Base-by-base conservation (phyloP, 805 yeast genomes). In the Candida alai region DNA sequence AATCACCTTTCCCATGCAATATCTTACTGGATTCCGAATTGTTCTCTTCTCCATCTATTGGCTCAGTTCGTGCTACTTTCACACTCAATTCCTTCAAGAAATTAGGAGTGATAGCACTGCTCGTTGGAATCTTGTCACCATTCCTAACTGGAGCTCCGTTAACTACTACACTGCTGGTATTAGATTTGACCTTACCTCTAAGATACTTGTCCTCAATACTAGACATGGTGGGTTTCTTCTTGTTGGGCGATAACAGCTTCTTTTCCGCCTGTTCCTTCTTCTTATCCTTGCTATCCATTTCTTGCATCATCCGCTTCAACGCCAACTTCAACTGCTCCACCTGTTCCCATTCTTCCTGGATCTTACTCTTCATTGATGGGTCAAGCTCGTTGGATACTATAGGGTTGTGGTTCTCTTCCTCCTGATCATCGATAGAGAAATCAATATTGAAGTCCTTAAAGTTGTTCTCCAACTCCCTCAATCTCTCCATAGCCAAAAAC, bases 401-500 rank as follows among this genome's bases (percentile, higher is more conserved):
- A 40, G 39, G 36, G 12, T 34, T 30, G 16, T 44, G 42, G n/a
- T 44, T 45, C 12, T 42, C 44, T 8, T 45, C 54, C n/a, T 29
- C 24, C 24, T 3, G 24, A 5, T 42, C 44, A 6, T 42, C 43
- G 16, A 49, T 36, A 24, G 43, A 48, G 42, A 78, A 77, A 41
- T 74, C 77, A 33, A 78, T 74, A 37, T 80, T 76, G 48, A 81
- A 73, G 45, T 78, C 84, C 38, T 77, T 72, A 48, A 83, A 81
- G 38, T 74, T 71, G 17, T 64, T 62, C 51, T 86, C 93, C 35
- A 89, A 68, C 42, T 81, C 83, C 22, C 74, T 64, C 36, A 89
- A 66, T 44, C 95, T 68, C 37, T 80, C 82, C 68, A 85, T 64
- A 0, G 90, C 90, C 53, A 76, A 66, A 32, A 66, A 51, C 48